Evolutionary conservation across 2,329 filamentous ascomycete species (phyloP).

Genomic region (Fusarium verticillioides): DNA sequence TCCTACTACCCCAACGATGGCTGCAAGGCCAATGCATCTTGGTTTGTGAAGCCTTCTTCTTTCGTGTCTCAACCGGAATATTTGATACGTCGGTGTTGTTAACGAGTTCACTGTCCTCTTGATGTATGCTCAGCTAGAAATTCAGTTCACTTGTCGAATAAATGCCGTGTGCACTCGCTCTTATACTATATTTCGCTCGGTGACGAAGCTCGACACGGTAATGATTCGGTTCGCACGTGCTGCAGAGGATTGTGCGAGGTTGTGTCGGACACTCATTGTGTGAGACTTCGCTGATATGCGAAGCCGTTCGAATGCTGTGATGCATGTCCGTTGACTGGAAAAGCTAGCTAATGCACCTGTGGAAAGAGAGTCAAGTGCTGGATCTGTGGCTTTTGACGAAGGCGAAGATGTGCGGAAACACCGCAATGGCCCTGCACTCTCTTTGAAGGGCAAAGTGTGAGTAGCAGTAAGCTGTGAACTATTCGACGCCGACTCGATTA

Average conservation of each 20-base stretch:
- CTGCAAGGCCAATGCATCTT: constrained; percentile 43
- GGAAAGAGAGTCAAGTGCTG: neutral
- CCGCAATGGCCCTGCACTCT: neutral
- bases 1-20: constrained; percentile 38
- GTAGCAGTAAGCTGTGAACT: neutral
- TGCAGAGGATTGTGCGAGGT: constrained; percentile 24
- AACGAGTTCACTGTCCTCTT: constrained; percentile 5
- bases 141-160: neutral
- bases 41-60: neutral
- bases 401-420: neutral
- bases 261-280: constrained; percentile 22
- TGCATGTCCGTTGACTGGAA: constrained; percentile 20
- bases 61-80: neutral
- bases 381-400: neutral
- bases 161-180: constrained; percentile 20
- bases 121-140: constrained; percentile 12
- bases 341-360: neutral
- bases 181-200: constrained; percentile 31
- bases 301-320: constrained; percentile 28
- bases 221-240: constrained; percentile 37
- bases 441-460: neutral
- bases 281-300: constrained; percentile 28
- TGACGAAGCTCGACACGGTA: constrained; percentile 5
- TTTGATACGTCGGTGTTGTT: neutral
- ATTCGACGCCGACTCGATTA: neutral